These are phyloP conservation scores for Barnettozyma pratensis DNA, from an alignment of 805 yeast species.

Conservation along the genomic window DNA sequence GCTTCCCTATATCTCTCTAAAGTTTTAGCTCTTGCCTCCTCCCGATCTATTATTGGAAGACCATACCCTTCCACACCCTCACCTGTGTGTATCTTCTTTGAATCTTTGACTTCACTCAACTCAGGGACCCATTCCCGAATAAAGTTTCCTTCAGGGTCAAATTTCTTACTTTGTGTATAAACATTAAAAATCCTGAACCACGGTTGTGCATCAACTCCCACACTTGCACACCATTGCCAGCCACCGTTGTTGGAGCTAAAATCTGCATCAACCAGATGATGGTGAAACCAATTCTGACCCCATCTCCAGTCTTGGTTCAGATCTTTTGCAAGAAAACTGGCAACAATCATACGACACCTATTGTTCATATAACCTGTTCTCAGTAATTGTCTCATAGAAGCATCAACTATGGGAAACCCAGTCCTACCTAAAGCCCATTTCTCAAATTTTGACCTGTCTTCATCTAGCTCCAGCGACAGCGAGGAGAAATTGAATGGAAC, in stretches of 20 bases:
- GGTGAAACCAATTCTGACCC: constrained; percentile 48
- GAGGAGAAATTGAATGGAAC: constrained; percentile 42
- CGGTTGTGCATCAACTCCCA: constrained; percentile 53
- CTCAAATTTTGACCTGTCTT: constrained; percentile 35
- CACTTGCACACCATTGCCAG: constrained; percentile 51
- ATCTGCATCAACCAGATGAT: constrained; percentile 46
- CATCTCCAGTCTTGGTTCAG: constrained; percentile 49
- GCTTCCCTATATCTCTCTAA: constrained; percentile 37
- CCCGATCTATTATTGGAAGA: constrained; percentile 40
- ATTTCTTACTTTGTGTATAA: constrained; percentile 42
- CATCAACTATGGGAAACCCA: constrained; percentile 54
- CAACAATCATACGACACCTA: constrained; percentile 48
- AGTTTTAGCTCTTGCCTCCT: constrained; percentile 36
- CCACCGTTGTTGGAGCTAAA: constrained; percentile 52
- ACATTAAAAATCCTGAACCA: constrained; percentile 54
- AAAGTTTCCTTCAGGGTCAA: constrained; percentile 42
- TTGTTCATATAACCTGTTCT: constrained; percentile 52
- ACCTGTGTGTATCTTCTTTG: constrained; percentile 24
- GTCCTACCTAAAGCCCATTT: constrained; percentile 51
- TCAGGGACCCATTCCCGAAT: constrained; percentile 49
- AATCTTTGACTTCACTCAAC: constrained; percentile 22
- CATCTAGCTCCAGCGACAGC: constrained; percentile 38
- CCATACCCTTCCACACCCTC: constrained; percentile 34
- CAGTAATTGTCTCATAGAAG: constrained; percentile 48
- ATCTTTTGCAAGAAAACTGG: constrained; percentile 46